Conservation (phyloP, 768 basidiomycete genomes). For the Lenzites betulinus region DNA sequence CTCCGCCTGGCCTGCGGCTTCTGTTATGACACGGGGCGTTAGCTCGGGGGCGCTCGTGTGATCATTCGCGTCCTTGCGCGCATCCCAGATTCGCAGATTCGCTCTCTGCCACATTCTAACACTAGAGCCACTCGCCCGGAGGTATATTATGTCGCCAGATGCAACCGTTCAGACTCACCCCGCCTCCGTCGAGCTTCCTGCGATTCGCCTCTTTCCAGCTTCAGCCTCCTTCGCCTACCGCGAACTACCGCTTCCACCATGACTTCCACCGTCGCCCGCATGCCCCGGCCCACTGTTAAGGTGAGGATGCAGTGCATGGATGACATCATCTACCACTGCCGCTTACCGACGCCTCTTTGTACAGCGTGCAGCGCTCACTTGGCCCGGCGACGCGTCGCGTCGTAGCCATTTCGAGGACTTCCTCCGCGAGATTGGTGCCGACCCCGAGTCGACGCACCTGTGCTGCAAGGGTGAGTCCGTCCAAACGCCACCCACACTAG, state of each 20-base stretch:
- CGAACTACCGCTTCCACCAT: constrained; percentile 1
- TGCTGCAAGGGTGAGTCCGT: constrained; percentile 15
- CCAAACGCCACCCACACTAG: too few species aligned
- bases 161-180: constrained; percentile 8
- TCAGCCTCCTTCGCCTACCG: background rate
- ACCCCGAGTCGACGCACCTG: constrained; percentile 4
- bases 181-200: background rate
- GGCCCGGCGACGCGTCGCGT: constrained; percentile 12
- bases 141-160: constrained; percentile 15
- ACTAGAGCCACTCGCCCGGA: background rate
- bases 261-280: constrained; percentile 7
- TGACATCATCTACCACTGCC: constrained; percentile 7
- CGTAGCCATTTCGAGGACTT: constrained; percentile 24
- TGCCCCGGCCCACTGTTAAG: constrained; percentile 20
- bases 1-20: constrained; percentile 20
- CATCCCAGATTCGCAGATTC: constrained; percentile 18
- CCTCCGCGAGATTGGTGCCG: constrained; percentile 16
- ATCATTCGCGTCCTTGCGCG: constrained; percentile 8
- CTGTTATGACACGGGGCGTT: constrained; percentile 23
- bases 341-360: background rate
- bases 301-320: constrained; percentile 1
- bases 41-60: constrained; percentile 25
- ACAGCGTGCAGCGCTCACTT: constrained; percentile 21
- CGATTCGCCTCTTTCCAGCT: background rate
- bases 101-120: background rate